Evolutionary conservation across 2,329 filamentous ascomycete species (phyloP).

Genomic region (Grosmannia penicillata): DNA sequence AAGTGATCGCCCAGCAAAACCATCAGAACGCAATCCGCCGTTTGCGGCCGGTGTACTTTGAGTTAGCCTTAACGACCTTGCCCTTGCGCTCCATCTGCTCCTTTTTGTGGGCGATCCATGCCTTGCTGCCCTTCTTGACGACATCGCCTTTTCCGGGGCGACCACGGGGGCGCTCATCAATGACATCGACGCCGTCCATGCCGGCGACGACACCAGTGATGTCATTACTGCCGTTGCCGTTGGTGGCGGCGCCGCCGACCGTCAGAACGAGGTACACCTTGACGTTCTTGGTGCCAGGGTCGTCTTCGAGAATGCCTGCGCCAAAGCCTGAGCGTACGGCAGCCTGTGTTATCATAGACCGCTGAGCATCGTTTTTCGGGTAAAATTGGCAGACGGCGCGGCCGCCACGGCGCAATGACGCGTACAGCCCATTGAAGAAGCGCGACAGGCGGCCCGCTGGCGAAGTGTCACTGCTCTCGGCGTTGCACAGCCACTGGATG

Average conservation of each 20-base stretch:
- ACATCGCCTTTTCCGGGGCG: slow-evolving; percentile 32
- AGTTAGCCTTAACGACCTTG: slow-evolving; percentile 81
- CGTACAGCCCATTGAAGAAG: slow-evolving; percentile 90
- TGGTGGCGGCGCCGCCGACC: slow-evolving; percentile 49
- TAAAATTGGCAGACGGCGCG: slow-evolving; percentile 96
- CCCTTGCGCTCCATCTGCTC: slow-evolving; percentile 90
- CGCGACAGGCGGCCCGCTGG: slow-evolving; percentile 63
- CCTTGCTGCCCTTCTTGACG: slow-evolving; percentile 68
- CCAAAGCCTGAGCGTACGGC: slow-evolving; percentile 92
- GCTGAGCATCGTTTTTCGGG: slow-evolving; percentile 84
- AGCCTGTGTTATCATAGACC: slow-evolving; percentile 80
- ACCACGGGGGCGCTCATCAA: slow-evolving; percentile 48
- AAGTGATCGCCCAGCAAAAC: too few species aligned
- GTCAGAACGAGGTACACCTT: slow-evolving; percentile 95
- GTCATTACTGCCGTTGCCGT: slow-evolving; percentile 46
- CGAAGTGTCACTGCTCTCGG: slow-evolving; percentile 73
- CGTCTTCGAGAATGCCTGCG: slow-evolving; percentile 86
- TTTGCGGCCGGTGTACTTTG: slow-evolving; percentile 89
- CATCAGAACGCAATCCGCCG: slow-evolving; percentile 58
- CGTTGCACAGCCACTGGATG: slow-evolving; percentile 98
- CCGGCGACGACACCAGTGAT: slow-evolving; percentile 83
- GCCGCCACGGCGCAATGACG: slow-evolving; percentile 66
- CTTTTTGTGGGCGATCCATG: slow-evolving; percentile 76
- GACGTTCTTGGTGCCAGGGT: slow-evolving; percentile 87
- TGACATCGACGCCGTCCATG: slow-evolving; percentile 75